These are phyloP conservation scores for Zangia roseola DNA, from an alignment of 768 basidiomycete genomes.

Conservation along the genomic window DNA sequence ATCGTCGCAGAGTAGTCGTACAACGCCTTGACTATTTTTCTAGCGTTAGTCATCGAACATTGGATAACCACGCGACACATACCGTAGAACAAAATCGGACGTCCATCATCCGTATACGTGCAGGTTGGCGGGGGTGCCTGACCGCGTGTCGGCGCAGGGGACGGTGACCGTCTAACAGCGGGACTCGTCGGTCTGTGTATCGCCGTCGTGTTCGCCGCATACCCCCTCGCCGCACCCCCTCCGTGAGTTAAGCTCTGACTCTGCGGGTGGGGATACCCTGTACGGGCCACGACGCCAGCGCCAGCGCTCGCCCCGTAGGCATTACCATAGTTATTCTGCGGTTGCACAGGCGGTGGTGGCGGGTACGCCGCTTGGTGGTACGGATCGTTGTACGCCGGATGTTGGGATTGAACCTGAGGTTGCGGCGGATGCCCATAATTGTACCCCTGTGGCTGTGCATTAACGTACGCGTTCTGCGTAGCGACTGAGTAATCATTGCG, in stretches of 20 bases:
- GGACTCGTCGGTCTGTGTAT: constrained; percentile 46
- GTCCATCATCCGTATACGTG: constrained; percentile 80
- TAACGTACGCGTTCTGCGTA: constrained; percentile 14
- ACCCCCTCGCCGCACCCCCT: constrained; percentile 32
- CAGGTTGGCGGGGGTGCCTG: constrained; percentile 56
- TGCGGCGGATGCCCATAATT: constrained; percentile 14
- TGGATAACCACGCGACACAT: constrained; percentile 30
- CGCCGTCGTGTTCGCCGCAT: constrained; percentile 17
- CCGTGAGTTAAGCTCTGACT: constrained; percentile 26
- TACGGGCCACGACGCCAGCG: background rate
- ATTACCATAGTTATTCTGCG: constrained; percentile 5
- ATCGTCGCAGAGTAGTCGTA: constrained; percentile 85
- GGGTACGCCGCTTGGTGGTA: constrained; percentile 20
- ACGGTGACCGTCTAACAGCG: constrained; percentile 45
- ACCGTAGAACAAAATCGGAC: constrained; percentile 88
- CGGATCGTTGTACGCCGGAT: constrained; percentile 15
- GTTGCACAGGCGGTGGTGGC: constrained; percentile 12
- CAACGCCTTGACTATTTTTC: constrained; percentile 72
- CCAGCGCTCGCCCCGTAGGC: constrained; percentile 1
- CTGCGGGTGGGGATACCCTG: constrained; percentile 9
- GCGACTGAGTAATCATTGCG: constrained; percentile 19
- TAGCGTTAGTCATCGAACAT: background rate
- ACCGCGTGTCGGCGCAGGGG: constrained; percentile 42
- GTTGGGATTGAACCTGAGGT: constrained; percentile 13
- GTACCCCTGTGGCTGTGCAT: constrained; percentile 13